Conservation (phyloP, 345 rosid species). For the Hypericum androsaemum region DNA sequence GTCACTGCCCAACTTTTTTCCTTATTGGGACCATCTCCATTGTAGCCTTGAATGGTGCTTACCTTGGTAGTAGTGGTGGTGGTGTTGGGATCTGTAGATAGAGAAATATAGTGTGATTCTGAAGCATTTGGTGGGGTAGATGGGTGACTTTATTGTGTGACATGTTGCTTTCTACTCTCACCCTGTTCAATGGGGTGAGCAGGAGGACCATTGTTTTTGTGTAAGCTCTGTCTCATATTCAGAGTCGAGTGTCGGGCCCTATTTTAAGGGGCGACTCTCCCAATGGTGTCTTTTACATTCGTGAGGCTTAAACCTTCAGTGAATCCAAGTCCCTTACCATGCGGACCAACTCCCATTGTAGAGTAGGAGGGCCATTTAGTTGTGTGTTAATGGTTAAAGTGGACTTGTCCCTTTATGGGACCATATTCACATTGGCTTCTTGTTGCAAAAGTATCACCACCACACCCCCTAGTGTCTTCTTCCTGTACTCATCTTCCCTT, state of each 20-base stretch:
- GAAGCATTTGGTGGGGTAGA: slow-evolving; percentile 33
- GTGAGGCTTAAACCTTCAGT: no score
- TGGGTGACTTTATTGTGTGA: slow-evolving; percentile 30
- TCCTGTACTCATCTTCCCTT: slow-evolving; percentile 11
- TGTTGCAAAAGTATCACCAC: slow-evolving; percentile 20
- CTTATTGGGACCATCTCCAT: slow-evolving; percentile 1
- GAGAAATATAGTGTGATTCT: slow-evolving; percentile 27
- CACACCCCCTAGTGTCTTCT: slow-evolving; percentile 10
- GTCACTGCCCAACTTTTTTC: slow-evolving; percentile 5
- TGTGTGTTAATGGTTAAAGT: slow-evolving; percentile 35
- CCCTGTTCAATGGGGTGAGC: neutral
- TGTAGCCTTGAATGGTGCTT: slow-evolving; percentile 6
- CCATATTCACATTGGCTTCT: slow-evolving; percentile 49
- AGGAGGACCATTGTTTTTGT: no score
- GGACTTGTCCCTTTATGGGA: slow-evolving; percentile 48
- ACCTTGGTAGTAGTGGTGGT: slow-evolving; percentile 22
- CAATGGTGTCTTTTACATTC: no score
- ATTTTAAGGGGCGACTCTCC: no score
- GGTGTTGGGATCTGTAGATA: slow-evolving; percentile 31
- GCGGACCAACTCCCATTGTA: no score
- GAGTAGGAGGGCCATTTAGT: slow-evolving; percentile 30
- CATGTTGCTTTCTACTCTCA: slow-evolving; percentile 45
- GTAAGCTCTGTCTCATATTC: no score
- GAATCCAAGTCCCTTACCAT: no score
- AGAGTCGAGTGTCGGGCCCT: no score